Conservation (phyloP, 2,329 filamentous ascomycete species). For the Xenoacremonium recifei region DNA sequence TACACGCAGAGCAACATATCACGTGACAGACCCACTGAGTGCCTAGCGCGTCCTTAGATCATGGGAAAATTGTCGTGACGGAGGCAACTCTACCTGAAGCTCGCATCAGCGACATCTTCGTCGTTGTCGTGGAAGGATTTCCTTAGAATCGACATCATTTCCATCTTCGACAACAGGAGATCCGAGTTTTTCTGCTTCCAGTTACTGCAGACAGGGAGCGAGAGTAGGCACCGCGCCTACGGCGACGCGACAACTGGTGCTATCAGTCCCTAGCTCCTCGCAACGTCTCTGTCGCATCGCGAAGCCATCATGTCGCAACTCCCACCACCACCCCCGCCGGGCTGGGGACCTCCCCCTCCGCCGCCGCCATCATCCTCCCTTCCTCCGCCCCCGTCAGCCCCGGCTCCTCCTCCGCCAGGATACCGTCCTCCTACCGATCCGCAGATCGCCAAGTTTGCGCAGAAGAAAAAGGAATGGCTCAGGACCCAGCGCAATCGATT, state of each 20-base stretch:
- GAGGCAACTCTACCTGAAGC: slow-evolving; percentile 21
- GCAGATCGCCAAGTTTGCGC: slow-evolving; percentile 88
- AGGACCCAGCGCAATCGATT: slow-evolving; percentile 88
- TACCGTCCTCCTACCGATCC: slow-evolving; percentile 79
- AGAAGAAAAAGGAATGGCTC: slow-evolving; percentile 99
- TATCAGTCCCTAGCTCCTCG: slow-evolving; percentile 26
- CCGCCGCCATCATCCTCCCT: slow-evolving; percentile 54
- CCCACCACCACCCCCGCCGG: slow-evolving; percentile 57
- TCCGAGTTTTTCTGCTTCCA: neutral
- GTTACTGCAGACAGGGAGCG: slow-evolving; percentile 11
- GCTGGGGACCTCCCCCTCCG: slow-evolving; percentile 59
- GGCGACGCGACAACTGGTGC: slow-evolving; percentile 36
- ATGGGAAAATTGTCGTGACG: slow-evolving; percentile 35
- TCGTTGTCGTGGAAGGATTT: slow-evolving; percentile 28
- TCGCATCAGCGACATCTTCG: slow-evolving; percentile 25
- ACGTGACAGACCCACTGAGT: slow-evolving; percentile 25
- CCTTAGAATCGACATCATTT: slow-evolving; percentile 27
- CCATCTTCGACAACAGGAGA: slow-evolving; percentile 16
- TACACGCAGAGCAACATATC: too few species aligned
- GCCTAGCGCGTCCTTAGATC: slow-evolving; percentile 17
- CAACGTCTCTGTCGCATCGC: slow-evolving; percentile 25
- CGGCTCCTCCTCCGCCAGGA: slow-evolving; percentile 78
- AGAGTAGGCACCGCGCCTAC: slow-evolving; percentile 28
- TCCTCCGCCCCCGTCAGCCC: slow-evolving; percentile 55
- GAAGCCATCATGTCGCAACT: slow-evolving; percentile 48